phyloP scores from a whole-genome alignment of 2,329 filamentous ascomycete species.

The Exophiala calicioides region DNA sequence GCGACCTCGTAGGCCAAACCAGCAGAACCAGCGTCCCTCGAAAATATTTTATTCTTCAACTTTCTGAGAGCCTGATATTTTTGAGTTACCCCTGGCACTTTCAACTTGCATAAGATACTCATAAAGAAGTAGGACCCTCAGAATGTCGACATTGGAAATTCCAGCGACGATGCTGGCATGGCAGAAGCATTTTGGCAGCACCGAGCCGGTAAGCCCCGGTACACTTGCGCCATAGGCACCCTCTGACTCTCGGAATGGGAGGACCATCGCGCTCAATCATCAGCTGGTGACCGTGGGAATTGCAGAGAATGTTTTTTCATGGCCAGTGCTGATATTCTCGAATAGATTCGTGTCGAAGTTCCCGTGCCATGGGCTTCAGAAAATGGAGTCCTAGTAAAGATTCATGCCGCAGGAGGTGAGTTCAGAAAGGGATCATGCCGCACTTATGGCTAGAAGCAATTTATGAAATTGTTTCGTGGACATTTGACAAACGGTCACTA shows the following conservation, averaged over 20 bases:
- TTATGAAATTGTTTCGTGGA: background rate
- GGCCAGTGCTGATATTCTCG: too few species aligned
- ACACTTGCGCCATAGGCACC: too few species aligned
- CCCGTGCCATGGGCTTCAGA: conserved; percentile 8
- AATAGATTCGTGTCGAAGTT: conserved; percentile 18
- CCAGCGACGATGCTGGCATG: conserved; percentile 24
- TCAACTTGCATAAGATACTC: background rate
- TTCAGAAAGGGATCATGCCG: too few species aligned
- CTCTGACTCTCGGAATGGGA: too few species aligned
- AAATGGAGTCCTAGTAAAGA: conserved; percentile 18
- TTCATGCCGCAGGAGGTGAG: conserved; percentile 21
- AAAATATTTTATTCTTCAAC: too few species aligned
- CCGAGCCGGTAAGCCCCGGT: conserved; percentile 10
- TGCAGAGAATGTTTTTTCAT: background rate
- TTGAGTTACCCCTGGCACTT: too few species aligned
- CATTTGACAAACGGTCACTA: background rate
- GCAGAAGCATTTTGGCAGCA: conserved; percentile 23
- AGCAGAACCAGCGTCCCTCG: too few species aligned
- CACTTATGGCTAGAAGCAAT: background rate
- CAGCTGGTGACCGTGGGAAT: too few species aligned
- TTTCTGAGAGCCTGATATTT: too few species aligned
- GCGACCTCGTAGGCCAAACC: too few species aligned
- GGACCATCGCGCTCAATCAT: too few species aligned
- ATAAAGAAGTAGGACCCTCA: too few species aligned
- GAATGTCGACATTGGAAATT: background rate